Base-by-base conservation (phyloP, 1,284 basidiomycete genomes). In the Cutaneotrichosporon arboriforme region DNA sequence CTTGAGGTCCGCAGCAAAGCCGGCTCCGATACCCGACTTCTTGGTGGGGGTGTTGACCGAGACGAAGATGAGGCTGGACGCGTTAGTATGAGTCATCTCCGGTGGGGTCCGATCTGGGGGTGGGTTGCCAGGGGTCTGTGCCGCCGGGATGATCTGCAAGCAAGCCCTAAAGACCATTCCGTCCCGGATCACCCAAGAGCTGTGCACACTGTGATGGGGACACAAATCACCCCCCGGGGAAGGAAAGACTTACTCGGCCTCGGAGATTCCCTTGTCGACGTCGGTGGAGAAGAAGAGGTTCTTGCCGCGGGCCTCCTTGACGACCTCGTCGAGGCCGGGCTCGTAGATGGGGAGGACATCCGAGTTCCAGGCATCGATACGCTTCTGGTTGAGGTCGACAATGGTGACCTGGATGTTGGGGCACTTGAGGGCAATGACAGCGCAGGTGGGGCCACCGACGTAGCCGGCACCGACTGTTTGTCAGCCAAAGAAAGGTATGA, bases 241-340 rank as follows among this genome's bases (percentile, higher is more conserved):
- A 18, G n/a, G 22, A 34, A n/a, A 12, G 10, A 69, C 72, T 66
- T 52, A 74, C 72, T 98, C 92, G 36, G 94, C 93, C 75, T 94
- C 91, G 61, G 79, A 81, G 73, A 98, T 97, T 53, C 81, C 90
- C 71, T 85, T 85, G 78, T 97, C 92, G 65, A 98, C 88, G 64
- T 97, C 86, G 48, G 91, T 94, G 23, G 87, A 88, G 81, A 98
- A 98, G 80, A 97, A 97, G 60, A 98, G 83, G 78, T 98, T 98
- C 76, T 85, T 84, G 39, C 90, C 93, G 51, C 94, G 84, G 54
- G 90, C 87, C 65, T 83, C 73, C 69, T 85, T 85, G 65, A 99
- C 89, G 62, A 98, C 89, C 44, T 88, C 90, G 59, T 85, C 90
- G n/a, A 99, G 84, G 48, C 93, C 93, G 14, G 96, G 94, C 76